These are phyloP conservation scores for Hymenoscyphus occultus DNA, from an alignment of 2,329 filamentous ascomycete genomes.

Conservation along the genomic window DNA sequence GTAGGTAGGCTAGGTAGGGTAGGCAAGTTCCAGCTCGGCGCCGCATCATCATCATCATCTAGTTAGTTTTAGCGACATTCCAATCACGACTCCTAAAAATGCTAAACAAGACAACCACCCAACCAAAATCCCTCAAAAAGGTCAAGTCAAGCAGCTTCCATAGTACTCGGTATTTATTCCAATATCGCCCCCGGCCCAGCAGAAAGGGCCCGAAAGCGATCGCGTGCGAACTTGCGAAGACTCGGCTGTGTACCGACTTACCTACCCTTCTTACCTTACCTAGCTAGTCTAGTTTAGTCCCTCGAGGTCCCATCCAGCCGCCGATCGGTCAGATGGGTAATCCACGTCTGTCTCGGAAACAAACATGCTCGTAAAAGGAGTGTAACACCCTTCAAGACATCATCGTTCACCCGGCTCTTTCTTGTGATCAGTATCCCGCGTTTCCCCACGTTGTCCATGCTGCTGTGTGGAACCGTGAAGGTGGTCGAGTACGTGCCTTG, in stretches of 20 bases:
- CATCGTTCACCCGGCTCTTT: neutral
- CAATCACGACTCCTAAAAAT: neutral
- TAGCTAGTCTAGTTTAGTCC: no score
- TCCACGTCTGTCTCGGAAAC: neutral
- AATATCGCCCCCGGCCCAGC: neutral
- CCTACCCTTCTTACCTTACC: no score
- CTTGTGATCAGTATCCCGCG: neutral
- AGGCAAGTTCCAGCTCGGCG: neutral
- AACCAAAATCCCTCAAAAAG: neutral
- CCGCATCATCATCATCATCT: neutral
- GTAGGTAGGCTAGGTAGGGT: neutral
- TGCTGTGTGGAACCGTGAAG: neutral
- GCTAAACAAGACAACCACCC: neutral
- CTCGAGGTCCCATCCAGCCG: neutral
- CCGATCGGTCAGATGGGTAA: neutral
- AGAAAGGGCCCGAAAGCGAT: constrained; percentile 1
- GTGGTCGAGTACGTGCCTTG: no score
- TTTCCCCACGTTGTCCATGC: neutral
- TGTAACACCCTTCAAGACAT: neutral
- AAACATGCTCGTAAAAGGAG: neutral
- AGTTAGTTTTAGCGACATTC: neutral
- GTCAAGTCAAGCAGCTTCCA: neutral
- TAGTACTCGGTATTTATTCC: no score
- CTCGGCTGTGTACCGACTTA: neutral
- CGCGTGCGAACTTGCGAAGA: neutral